Evolutionary conservation across 345 rosid species (phyloP).

Genomic region (Salix dunnii): DNA sequence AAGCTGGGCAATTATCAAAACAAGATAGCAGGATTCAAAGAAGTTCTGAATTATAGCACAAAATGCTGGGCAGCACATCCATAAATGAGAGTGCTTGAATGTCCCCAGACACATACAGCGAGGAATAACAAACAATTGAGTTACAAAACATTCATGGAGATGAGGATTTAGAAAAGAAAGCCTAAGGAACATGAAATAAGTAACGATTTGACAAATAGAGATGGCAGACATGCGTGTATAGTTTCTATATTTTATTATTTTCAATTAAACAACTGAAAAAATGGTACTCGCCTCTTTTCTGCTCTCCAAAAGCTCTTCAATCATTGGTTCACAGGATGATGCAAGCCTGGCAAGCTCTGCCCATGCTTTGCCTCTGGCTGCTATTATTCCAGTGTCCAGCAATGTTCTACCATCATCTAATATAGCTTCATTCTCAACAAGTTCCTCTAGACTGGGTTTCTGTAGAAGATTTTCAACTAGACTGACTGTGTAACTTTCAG

Average conservation of each 20-base stretch:
- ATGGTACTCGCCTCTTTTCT: slow-evolving; percentile 60
- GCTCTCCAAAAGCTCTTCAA: slow-evolving; percentile 56
- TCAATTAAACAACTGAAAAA: slow-evolving; percentile 1
- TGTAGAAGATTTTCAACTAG: slow-evolving; percentile 82
- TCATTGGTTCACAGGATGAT: slow-evolving; percentile 67
- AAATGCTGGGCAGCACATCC: not conserved
- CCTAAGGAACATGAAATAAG: not conserved
- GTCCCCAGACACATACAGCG: not conserved
- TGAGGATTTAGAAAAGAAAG: not conserved
- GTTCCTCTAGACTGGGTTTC: slow-evolving; percentile 78
- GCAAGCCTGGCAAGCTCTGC: slow-evolving; percentile 70
- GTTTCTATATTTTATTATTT: too few relatives aligned
- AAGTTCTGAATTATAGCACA: not conserved
- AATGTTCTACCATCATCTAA: slow-evolving; percentile 85
- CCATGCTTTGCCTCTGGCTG: slow-evolving; percentile 93
- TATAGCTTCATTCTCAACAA: slow-evolving; percentile 63
- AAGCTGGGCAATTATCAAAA: not conserved
- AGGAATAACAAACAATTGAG: not conserved
- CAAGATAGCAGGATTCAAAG: not conserved
- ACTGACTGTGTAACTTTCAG: slow-evolving; percentile 43
- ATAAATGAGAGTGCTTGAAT: not conserved
- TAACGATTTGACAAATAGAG: too few relatives aligned
- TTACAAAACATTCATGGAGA: not conserved
- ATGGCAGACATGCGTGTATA: too few relatives aligned
- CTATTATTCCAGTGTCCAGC: slow-evolving; percentile 93